phyloP scores from a whole-genome alignment of 2,329 filamentous ascomycete genomes.

The Zymoseptoria passerinii region DNA sequence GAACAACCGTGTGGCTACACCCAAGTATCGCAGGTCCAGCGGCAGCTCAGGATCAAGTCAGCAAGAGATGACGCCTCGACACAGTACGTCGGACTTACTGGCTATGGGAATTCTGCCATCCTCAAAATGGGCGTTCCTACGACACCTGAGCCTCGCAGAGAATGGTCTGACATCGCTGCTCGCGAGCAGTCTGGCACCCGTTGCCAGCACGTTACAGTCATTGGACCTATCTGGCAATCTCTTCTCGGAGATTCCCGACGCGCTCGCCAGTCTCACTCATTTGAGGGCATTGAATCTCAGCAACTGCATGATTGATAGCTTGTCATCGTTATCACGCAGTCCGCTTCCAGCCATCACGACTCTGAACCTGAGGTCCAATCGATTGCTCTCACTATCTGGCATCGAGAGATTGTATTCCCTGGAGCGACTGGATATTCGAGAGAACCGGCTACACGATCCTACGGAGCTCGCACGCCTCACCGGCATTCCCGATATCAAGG shows the following conservation, averaged over 20 bases:
- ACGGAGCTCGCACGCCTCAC: conserved; percentile 84
- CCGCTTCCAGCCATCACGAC: conserved; percentile 89
- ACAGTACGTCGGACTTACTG: conserved; percentile 72
- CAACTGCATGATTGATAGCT: conserved; percentile 93
- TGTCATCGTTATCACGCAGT: conserved; percentile 77
- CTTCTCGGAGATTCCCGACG: conserved; percentile 90
- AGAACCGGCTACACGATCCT: conserved; percentile 85
- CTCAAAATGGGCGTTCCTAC: conserved; percentile 90
- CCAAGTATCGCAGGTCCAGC: conserved; percentile 79
- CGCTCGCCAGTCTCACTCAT: conserved; percentile 72
- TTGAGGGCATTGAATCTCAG: conserved; percentile 90
- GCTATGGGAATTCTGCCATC: conserved; percentile 64
- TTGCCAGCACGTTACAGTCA: conserved; percentile 82
- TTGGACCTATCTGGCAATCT: conserved; percentile 88
- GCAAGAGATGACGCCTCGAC: conserved; percentile 46
- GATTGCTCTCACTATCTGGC: conserved; percentile 76
- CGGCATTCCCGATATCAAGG: conserved; percentile 79
- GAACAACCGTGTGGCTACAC: conserved; percentile 49
- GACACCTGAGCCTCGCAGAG: conserved; percentile 84
- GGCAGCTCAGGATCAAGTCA: conserved; percentile 82
- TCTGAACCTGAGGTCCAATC: conserved; percentile 82
- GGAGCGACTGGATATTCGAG: conserved; percentile 81
- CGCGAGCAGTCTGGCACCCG: conserved; percentile 64
- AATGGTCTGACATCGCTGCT: conserved; percentile 80
- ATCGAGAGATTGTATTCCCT: conserved; percentile 82